Evolutionary conservation across 2,329 filamentous ascomycete species (phyloP), one percentile per base, ranked within the genome.

Genomic region (Plectosphaerella cucumerina): DNA sequence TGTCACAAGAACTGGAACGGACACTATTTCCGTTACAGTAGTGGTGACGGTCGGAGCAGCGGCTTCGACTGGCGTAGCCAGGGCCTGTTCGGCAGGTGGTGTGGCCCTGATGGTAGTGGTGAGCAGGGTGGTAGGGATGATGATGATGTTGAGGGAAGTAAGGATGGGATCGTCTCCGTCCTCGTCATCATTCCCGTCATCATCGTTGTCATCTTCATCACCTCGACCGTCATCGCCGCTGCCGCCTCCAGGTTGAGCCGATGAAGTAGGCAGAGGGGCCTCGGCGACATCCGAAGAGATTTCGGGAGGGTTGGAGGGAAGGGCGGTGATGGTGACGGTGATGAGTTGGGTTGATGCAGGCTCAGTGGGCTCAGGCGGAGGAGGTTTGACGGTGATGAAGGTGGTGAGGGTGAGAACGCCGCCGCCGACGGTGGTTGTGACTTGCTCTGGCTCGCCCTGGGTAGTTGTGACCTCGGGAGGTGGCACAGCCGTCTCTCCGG

Each of bases 1-100:
- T 5, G 70, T 70, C 23, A 69, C 58, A 52, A 59, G 66, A 11
- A 70, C 56, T 1, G 67, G 69, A 33, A 70, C 65, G 10, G 67
- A 69, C 3, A 65, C 62, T n/a, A 60, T 62, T 18, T 42, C 44
- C 6, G 54, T 57, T 14, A 60, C 59, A 47, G 59, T 63, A 3
- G 49, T 50, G 3, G 56, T 58, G 14, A 56, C 48, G 4, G 50
- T 58, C 34, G 52, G 49, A 14, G 17, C 11, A 3, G 39, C 39
- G 9, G 6, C 15, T 10, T 39, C 35, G 14, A n/a, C 35, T 15
- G 17, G 35, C 8, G 35, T 39, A 3, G 35, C n/a, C 9, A 18
- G n/a, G 39, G 18, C 39, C 9, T 42, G 10, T 14, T 15, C 17
- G 17, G 35, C 35, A 18, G 43, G 14, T 23, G 47, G 44, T 37